Base-by-base conservation (phyloP, 176 grass and related monocot genomes). In the Aechmea fasciata region DNA sequence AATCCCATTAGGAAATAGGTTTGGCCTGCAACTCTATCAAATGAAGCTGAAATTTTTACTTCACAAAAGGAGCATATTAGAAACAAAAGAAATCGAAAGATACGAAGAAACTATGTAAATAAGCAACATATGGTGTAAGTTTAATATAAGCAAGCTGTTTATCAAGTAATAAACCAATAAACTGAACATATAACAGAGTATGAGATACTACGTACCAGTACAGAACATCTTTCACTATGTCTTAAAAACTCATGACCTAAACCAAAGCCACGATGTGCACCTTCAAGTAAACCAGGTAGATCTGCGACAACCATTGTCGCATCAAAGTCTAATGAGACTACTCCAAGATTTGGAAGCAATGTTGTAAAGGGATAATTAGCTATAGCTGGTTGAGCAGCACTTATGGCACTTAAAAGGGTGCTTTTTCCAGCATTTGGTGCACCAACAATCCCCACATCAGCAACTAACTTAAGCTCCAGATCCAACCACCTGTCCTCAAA, bases 341-440 rank as follows among this genome's bases (percentile, higher is more conserved):
- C 93, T 69, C 89, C 89, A 81, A 96, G 82, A 81, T 96, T 96
- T 66, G 93, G 93, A 59, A 96, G 86, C 48, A 96, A 83, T 41
- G 89, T 96, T 15, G 93, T 96, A 67, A 96, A 96, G 17, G 93
- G 93, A 75, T 96, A 96, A 81, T 87, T 96, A 63, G 93, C 93
- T 80, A 96, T 96, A 48, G 84, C 82, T 84, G 93, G 93, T 50
- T 92, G 83, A 65, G 93, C 93, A 79, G 89, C 93, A 63, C 71
- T 90, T 71, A 97, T 83, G 61, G 75, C 93, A 64, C 85, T 85
- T 75, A 97, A 78, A 17, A 97, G 86, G 57, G 86, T 97, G 84
- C 93, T 97, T 81, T 97, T 97, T 62, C 93, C 93, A 64, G 93
- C 93, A 85, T 97, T 97, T 69, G 93, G 93, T 73, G 89, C 93